These are phyloP conservation scores for Ophiosphaerella herpotricha DNA, from an alignment of 2,329 filamentous ascomycete species.

Conservation along the genomic window DNA sequence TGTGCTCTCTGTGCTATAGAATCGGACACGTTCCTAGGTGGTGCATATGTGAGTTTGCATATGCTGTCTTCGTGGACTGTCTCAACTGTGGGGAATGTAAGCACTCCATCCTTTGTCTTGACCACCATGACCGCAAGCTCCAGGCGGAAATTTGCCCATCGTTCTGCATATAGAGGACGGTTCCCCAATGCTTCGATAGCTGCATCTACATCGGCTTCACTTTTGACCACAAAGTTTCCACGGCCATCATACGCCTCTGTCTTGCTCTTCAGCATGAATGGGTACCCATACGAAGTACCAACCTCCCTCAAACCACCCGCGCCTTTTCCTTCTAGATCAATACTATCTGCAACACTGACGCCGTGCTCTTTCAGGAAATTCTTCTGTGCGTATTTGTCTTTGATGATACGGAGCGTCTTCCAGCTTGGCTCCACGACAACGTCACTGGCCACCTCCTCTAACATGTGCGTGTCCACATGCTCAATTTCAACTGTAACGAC, in stretches of 20 bases:
- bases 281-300: slow-evolving; percentile 71
- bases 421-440: slow-evolving; percentile 77
- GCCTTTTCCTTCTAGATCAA: slow-evolving; percentile 65
- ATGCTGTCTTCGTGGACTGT: slow-evolving; percentile 95
- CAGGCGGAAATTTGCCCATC: slow-evolving; percentile 81
- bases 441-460: slow-evolving; percentile 76
- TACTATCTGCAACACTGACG: slow-evolving; percentile 74
- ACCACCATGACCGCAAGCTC: slow-evolving; percentile 96
- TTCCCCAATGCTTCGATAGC: slow-evolving; percentile 69
- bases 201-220: slow-evolving; percentile 62
- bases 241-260: slow-evolving; percentile 93
- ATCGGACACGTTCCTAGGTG: slow-evolving; percentile 71
- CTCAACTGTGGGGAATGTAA: slow-evolving; percentile 88
- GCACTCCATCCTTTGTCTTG: slow-evolving; percentile 74
- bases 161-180: slow-evolving; percentile 82
- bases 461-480: slow-evolving; percentile 86
- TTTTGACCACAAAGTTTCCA: slow-evolving; percentile 70
- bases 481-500: slow-evolving; percentile 94
- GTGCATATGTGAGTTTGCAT: slow-evolving; percentile 89
- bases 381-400: slow-evolving; percentile 94
- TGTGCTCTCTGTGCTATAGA: slow-evolving; percentile 69
- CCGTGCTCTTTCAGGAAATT: slow-evolving; percentile 70
- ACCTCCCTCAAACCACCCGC: slow-evolving; percentile 66
- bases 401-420: slow-evolving; percentile 84
- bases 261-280: slow-evolving; percentile 89